A percentile compares a stretch with the other conserved stretches of the same genome.
phyloP scores from a whole-genome alignment of 352 stramenopile genomes.

The Aphanomyces astaci region DNA sequence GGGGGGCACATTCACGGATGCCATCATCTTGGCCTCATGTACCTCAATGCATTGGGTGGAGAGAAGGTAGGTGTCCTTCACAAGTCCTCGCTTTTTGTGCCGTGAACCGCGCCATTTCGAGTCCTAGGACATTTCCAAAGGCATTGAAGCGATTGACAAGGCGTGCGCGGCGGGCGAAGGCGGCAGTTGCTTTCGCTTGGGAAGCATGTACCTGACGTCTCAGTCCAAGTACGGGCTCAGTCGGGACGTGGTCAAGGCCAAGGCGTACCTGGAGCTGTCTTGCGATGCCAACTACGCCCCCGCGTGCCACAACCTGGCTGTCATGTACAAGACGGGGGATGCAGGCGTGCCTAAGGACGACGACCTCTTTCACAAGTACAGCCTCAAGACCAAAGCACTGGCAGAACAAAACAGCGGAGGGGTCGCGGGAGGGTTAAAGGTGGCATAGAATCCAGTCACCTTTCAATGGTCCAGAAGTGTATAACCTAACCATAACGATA shows the following conservation, averaged over 20 bases:
- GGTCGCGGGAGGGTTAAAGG: conserved; percentile 35
- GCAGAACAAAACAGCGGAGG: conserved; percentile 59
- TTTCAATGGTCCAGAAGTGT: too few relatives aligned
- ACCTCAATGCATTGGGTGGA: conserved; percentile 56
- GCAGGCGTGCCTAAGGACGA: conserved; percentile 55
- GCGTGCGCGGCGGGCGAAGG: conserved; percentile 68
- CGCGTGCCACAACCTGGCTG: conserved; percentile 81
- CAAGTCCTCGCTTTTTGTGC: too few relatives aligned
- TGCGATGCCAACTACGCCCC: conserved; percentile 81
- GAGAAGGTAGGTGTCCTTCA: too few relatives aligned
- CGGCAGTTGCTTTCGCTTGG: conserved; percentile 75
- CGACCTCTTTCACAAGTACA: conserved; percentile 61
- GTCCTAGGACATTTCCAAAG: conserved; percentile 59
- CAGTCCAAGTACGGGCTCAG: conserved; percentile 31
- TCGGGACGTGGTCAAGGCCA: conserved; percentile 48
- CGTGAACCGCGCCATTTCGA: too few relatives aligned
- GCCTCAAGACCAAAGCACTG: conserved; percentile 64
- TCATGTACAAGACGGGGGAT: conserved; percentile 86
- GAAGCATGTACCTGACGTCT: conserved; percentile 58
- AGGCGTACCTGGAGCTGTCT: conserved; percentile 58
- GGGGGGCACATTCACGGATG: conserved; percentile 63
- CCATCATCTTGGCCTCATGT: conserved; percentile 82
- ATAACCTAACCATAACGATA: too few relatives aligned
- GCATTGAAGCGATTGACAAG: conserved; percentile 58
- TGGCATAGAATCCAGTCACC: conserved; percentile 29